These are phyloP conservation scores for Macrotyloma uniflorum DNA, from an alignment of 306 rosid species.

Conservation along the genomic window DNA sequence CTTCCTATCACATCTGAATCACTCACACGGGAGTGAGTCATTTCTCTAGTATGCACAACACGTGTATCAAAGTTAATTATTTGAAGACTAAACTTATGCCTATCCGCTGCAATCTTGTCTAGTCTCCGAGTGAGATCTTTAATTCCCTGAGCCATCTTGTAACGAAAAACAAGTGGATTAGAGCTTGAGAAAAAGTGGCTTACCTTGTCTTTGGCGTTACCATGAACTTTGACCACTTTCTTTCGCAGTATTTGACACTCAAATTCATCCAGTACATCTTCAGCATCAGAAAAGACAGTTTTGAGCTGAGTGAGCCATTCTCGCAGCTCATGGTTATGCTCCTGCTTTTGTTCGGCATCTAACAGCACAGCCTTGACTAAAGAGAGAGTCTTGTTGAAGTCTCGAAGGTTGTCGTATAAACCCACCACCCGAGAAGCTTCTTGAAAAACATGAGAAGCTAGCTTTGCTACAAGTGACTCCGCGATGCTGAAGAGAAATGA, in stretches of 20 bases:
- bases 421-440: conserved; percentile 10
- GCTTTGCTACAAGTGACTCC: not conserved
- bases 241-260: conserved; percentile 10
- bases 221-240: not conserved
- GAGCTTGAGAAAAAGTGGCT: not conserved
- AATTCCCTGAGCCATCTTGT: conserved; percentile 5
- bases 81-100: not conserved
- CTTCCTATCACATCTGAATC: not conserved
- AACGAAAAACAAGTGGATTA: not conserved
- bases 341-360: conserved; percentile 45
- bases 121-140: not conserved
- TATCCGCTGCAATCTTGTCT: not conserved
- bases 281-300: not conserved
- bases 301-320: conserved; percentile 21
- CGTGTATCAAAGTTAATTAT: not conserved
- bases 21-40: conserved; percentile 24
- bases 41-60: not conserved
- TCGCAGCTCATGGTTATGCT: not conserved
- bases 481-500: not conserved
- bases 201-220: conserved; percentile 20
- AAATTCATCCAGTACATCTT: conserved; percentile 27
- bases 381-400: not conserved
- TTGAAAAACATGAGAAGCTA: not conserved
- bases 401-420: not conserved
- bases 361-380: conserved; percentile 20